phyloP scores from a whole-genome alignment of 2,329 filamentous ascomycete species.

The Escovopsis sp. region DNA sequence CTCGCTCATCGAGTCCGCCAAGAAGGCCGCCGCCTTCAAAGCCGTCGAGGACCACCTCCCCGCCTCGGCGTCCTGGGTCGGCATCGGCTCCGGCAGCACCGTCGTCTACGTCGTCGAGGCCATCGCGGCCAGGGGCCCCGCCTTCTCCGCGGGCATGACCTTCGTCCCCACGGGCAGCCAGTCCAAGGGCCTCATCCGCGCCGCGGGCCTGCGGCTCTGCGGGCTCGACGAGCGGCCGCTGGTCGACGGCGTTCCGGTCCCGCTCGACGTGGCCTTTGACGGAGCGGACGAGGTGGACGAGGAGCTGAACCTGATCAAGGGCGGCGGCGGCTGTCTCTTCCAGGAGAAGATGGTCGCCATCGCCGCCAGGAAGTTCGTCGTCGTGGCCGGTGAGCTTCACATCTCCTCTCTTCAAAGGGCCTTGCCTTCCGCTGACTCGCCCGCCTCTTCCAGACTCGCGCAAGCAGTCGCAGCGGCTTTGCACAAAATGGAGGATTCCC shows the following conservation, averaged over 20 bases:
- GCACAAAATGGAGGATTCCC: slow-evolving; percentile 73
- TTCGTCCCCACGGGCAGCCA: slow-evolving; percentile 92
- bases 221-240: slow-evolving; percentile 60
- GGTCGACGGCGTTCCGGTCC: slow-evolving; percentile 23
- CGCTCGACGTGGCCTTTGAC: slow-evolving; percentile 83
- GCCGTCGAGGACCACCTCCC: slow-evolving; percentile 62
- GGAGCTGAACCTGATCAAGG: slow-evolving; percentile 93
- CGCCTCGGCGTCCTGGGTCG: slow-evolving; percentile 47
- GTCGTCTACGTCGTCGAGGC: slow-evolving; percentile 78
- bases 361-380: slow-evolving; percentile 71
- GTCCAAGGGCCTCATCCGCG: slow-evolving; percentile 71
- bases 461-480: slow-evolving; percentile 67
- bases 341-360: slow-evolving; percentile 94
- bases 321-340: slow-evolving; percentile 91
- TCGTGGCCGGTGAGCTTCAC: slow-evolving; percentile 51
- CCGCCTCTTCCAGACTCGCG: slow-evolving; percentile 62
- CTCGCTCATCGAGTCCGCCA: slow-evolving; percentile 51
- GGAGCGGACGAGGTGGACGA: slow-evolving; percentile 95
- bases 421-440: neutral
- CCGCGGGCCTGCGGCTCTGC: slow-evolving; percentile 61
- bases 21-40: slow-evolving; percentile 58
- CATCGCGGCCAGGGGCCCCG: slow-evolving; percentile 46
- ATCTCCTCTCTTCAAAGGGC: too few species aligned
- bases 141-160: slow-evolving; percentile 48
- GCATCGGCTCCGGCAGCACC: slow-evolving; percentile 69